phyloP scores from a whole-genome alignment of 495 filamentous ascomycete species.

The Parachaetomium inaequale region DNA sequence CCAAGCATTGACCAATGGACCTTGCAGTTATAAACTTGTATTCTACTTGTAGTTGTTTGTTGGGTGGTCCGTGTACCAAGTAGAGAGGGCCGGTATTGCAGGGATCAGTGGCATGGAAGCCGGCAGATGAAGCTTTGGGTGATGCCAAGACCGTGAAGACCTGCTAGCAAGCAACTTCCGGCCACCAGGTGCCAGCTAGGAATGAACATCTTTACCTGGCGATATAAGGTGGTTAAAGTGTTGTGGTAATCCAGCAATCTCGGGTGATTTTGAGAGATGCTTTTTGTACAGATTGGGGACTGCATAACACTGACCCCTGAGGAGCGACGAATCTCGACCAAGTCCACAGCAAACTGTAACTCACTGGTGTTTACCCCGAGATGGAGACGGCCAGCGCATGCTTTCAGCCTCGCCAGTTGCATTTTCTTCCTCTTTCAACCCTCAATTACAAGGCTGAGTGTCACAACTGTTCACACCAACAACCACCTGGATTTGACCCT shows the following conservation, averaged over 20 bases:
- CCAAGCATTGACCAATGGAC: neutral
- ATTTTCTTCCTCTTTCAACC: constrained; percentile 4
- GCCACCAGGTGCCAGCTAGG: neutral
- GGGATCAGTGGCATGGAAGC: constrained; percentile 9
- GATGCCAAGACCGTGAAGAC: constrained; percentile 15
- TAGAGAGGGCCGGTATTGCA: neutral
- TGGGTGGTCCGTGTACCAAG: neutral
- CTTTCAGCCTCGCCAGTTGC: neutral
- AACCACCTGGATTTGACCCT: neutral
- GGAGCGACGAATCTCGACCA: too few species aligned
- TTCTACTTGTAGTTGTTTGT: neutral
- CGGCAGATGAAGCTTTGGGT: constrained; percentile 9
- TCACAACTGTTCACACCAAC: neutral
- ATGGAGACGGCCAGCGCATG: neutral
- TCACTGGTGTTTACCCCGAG: neutral
- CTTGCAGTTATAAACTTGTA: neutral
- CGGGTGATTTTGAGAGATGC: neutral
- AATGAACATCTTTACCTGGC: neutral
- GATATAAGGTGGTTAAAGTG: neutral
- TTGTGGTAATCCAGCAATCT: neutral
- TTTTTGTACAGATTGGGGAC: neutral
- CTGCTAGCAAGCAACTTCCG: constrained; percentile 25
- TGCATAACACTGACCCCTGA: neutral
- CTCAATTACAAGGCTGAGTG: constrained; percentile 1
- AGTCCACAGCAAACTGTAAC: constrained; percentile 5